Base-by-base conservation (phyloP, 2,329 filamentous ascomycete species). In the Intubia oerlemansii region DNA sequence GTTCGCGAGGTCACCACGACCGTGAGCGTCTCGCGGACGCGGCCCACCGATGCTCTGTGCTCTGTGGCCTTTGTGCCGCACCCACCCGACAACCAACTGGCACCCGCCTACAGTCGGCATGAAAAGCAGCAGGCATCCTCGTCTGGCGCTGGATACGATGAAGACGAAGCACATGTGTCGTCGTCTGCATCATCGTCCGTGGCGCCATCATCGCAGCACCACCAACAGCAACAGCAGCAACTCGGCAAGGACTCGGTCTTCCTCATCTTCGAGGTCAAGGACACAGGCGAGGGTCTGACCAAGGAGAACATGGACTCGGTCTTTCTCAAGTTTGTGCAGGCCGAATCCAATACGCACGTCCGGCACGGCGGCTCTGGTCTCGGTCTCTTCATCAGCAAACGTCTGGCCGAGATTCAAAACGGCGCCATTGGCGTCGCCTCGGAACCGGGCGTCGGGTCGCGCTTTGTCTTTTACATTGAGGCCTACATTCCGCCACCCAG, bases 301-400 rank as follows among this genome's bases (percentile, higher is more conserved):
- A 58, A 67, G 4, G 63, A 72, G 32, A 77, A 82, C 42, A 78
- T 73, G 51, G 71, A 73, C 28, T 59, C 69, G 25, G 57, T 88
- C 0, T 88, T 85, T 47, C 66, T 80, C 39, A 65, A 76, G 14
- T 88, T 88, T 45, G 71, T 73, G 6, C 79, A 85, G 48, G 75
- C 76, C 1, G 79, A 67, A 14, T 72, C 75, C 2, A 66, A 67
- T 28, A 82, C 76, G 1, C 76, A 81, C 38, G 68, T 80, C 11
- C 68, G 79, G 39, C 82, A 85, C 38, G 79, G 78, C 14, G 79
- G 79, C 1, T 78, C 71, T 0, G 79, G 79, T 0, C 57, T 88
- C 1, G 79, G 79, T 0, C 54, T 85, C 0, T 85, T 82, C 46
- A 84, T 85, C 37, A 78, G 71, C 21, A 62, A 76, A 15, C 66